These are phyloP conservation scores for Pythium volutum DNA, from an alignment of 352 stramenopile species.

Conservation along the genomic window DNA sequence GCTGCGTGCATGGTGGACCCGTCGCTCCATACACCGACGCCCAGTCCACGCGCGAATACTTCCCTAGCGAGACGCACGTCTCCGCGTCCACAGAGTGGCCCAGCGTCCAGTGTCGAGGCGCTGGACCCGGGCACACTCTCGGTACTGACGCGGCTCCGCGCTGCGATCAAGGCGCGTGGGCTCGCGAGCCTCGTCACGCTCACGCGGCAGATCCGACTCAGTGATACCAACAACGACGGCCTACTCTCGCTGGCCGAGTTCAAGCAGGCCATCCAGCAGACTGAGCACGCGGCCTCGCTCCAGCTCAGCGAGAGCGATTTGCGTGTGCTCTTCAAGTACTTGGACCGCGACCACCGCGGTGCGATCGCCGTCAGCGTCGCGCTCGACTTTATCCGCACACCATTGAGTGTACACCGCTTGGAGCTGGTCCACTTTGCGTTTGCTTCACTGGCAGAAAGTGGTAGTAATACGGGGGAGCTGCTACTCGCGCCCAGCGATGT, in stretches of 20 bases:
- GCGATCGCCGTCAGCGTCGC: constrained; percentile 74
- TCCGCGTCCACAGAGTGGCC: not conserved
- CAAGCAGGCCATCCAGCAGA: constrained; percentile 53
- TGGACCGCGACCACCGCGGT: constrained; percentile 76
- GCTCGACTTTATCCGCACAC: constrained; percentile 78
- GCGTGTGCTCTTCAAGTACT: constrained; percentile 66
- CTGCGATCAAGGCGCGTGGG: constrained; percentile 47
- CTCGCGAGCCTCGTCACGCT: constrained; percentile 63
- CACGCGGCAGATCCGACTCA: constrained; percentile 60
- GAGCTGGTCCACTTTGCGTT: constrained; percentile 80
- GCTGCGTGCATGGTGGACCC: constrained; percentile 59
- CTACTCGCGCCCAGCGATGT: constrained; percentile 61
- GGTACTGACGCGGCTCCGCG: constrained; percentile 48
- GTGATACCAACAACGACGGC: constrained; percentile 65
- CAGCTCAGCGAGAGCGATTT: constrained; percentile 67
- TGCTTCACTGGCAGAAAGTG: not conserved
- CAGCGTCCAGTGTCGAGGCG: constrained; percentile 5
- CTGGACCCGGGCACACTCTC: constrained; percentile 57
- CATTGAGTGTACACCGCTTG: constrained; percentile 66
- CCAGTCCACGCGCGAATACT: constrained; percentile 13
- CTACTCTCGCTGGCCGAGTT: constrained; percentile 75
- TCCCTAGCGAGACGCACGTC: not conserved
- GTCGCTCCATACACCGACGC: constrained; percentile 28
- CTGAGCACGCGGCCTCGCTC: constrained; percentile 31
- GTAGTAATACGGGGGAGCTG: not conserved